Conservation (phyloP, 1,284 basidiomycete genomes). For the Ganoderma lingzhi region DNA sequence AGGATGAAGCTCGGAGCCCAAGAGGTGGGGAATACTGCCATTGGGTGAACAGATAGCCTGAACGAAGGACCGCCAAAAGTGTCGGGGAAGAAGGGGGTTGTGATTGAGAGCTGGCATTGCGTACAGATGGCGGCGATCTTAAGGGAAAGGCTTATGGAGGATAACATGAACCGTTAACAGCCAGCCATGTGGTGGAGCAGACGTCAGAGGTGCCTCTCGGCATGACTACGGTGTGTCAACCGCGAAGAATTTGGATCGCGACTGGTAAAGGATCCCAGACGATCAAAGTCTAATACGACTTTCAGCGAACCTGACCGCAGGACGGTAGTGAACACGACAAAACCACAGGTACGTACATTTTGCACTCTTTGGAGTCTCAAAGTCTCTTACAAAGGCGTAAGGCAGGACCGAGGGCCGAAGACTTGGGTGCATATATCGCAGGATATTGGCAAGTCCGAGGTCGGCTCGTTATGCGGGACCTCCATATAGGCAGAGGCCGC, state of each 20-base stretch:
- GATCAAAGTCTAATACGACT: neutral
- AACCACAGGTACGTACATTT: neutral
- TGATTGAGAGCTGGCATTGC: neutral
- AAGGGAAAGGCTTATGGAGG: neutral
- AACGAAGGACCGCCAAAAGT: neutral
- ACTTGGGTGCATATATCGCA: too few relatives aligned
- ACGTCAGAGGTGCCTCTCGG: too few relatives aligned
- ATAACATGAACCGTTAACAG: too few relatives aligned
- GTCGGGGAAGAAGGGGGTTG: neutral
- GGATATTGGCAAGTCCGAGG: too few relatives aligned
- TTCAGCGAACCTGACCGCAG: neutral
- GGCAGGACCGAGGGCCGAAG: neutral
- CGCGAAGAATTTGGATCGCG: conserved; percentile 4
- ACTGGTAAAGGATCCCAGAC: neutral
- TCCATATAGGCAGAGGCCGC: too few relatives aligned
- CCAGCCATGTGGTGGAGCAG: too few relatives aligned
- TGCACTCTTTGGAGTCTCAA: neutral
- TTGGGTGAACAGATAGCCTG: neutral
- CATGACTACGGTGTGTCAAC: conserved; percentile 8
- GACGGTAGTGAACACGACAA: neutral
- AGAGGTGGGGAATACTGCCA: neutral
- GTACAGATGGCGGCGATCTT: neutral
- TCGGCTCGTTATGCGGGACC: too few relatives aligned
- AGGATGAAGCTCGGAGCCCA: conserved; percentile 1
- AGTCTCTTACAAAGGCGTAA: neutral